These are phyloP conservation scores for Limtongia smithiae DNA, from an alignment of 805 yeast genomes.

Conservation along the genomic window DNA sequence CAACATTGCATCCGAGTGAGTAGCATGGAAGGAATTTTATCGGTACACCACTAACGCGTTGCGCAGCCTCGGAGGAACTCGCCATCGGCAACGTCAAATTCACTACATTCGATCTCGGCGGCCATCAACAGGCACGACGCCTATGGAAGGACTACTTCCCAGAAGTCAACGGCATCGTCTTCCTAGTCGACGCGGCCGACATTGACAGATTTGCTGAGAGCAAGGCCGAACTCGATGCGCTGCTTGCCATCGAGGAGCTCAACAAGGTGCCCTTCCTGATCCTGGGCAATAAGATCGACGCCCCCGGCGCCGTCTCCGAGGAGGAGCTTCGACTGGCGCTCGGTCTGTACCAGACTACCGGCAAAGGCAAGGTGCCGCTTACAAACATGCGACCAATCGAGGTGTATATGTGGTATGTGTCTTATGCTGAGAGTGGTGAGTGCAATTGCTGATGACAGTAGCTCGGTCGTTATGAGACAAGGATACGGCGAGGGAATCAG, in stretches of 20 bases:
- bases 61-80: conserved; percentile 85
- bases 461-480: conserved; percentile 93
- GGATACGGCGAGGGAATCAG: conserved; percentile 98
- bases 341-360: conserved; percentile 85
- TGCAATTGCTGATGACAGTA: no score
- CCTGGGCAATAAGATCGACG: conserved; percentile 95
- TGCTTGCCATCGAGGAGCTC: conserved; percentile 89
- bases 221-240: conserved; percentile 88
- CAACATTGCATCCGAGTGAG: conserved; percentile 86
- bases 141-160: conserved; percentile 99
- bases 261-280: conserved; percentile 84
- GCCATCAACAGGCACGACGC: conserved; percentile 98
- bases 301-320: conserved; percentile 90
- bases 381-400: conserved; percentile 86
- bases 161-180: conserved; percentile 96
- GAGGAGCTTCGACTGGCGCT: conserved; percentile 87
- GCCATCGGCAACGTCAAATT: conserved; percentile 94
- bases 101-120: conserved; percentile 98
- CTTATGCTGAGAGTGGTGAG: no score
- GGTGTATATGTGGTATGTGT: conserved; percentile 72
- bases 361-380: conserved; percentile 70
- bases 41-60: neutral
- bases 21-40: neutral
- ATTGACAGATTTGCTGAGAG: conserved; percentile 93
- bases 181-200: conserved; percentile 95